Percentiles rank a stretch among this genome's conserved stretches.
phyloP scores from a whole-genome alignment of 208 protist genomes.

The Leishmania aethiopica region DNA sequence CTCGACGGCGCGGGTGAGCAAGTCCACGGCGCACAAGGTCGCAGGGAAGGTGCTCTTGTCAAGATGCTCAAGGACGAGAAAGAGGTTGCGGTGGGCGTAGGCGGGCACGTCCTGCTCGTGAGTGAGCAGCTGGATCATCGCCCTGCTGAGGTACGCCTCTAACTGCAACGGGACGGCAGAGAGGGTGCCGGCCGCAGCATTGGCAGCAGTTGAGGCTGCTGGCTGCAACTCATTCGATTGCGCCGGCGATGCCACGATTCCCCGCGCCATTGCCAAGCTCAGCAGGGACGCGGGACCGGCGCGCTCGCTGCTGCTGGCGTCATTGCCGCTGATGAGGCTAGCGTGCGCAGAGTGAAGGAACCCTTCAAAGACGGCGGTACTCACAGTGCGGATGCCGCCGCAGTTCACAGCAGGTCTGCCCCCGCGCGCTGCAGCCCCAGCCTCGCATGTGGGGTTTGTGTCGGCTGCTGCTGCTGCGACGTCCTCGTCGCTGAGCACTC shows the following conservation, averaged over 20 bases:
- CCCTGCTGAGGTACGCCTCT: slow-evolving; percentile 57
- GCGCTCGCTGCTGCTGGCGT: background rate
- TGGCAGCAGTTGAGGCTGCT: background rate
- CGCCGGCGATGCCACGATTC: slow-evolving; percentile 5
- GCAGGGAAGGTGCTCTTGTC: slow-evolving; percentile 56
- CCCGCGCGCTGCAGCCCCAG: background rate
- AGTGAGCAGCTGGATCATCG: slow-evolving; percentile 54
- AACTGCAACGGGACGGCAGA: slow-evolving; percentile 56
- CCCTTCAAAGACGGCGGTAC: slow-evolving; percentile 6
- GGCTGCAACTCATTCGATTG: slow-evolving; percentile 1
- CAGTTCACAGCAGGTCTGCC: background rate
- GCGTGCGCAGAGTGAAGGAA: background rate
- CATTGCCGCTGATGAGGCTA: background rate
- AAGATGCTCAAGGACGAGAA: slow-evolving; percentile 73
- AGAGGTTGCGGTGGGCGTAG: slow-evolving; percentile 68
- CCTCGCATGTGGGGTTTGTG: background rate
- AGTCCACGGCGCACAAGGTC: slow-evolving; percentile 45
- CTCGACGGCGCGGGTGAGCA: slow-evolving; percentile 59
- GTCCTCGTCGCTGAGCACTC: background rate
- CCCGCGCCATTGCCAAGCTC: slow-evolving; percentile 11
- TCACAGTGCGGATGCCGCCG: slow-evolving; percentile 9
- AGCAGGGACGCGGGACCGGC: slow-evolving; percentile 10
- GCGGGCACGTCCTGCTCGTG: slow-evolving; percentile 49
- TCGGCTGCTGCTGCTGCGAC: background rate
- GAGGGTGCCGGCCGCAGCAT: background rate